Percentiles rank a stretch among this genome's conserved stretches.
Evolutionary conservation across 768 basidiomycete genomes (phyloP).

Genomic region (Hypholoma sublateritium): DNA sequence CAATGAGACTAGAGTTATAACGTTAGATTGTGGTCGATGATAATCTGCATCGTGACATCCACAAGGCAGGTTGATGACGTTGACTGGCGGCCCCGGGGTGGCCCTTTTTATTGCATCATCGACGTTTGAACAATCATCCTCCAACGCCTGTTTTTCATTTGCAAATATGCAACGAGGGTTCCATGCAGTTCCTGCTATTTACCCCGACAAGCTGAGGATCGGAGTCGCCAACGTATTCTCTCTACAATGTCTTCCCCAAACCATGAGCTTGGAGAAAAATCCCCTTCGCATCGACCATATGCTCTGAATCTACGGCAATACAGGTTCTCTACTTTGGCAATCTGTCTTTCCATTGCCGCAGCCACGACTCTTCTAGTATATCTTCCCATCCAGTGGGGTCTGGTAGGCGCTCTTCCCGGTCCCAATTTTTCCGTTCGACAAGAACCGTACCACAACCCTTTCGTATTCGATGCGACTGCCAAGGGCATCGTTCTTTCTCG

Average conservation of each 20-base stretch:
- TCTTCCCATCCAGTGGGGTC: background rate
- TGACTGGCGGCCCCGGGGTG: no score
- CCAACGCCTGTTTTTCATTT: slow-evolving; percentile 8
- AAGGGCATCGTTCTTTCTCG: slow-evolving; percentile 35
- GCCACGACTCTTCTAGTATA: background rate
- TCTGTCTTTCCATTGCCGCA: background rate
- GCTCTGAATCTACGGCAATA: background rate
- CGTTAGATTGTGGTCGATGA: no score
- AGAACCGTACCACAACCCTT: background rate
- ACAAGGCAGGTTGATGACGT: no score
- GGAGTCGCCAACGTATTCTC: background rate
- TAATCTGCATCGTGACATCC: no score
- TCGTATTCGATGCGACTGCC: background rate
- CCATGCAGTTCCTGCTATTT: background rate
- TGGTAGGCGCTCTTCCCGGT: background rate
- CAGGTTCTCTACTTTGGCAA: background rate
- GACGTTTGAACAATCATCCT: background rate
- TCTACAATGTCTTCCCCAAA: background rate
- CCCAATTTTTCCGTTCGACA: background rate
- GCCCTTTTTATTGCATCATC: background rate
- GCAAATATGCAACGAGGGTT: background rate
- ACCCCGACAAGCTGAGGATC: background rate
- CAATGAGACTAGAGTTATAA: no score
- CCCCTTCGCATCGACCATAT: background rate
- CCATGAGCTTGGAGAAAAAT: background rate